These are phyloP conservation scores for Calocybe gangraenosa DNA, from an alignment of 768 basidiomycete species.

Conservation along the genomic window DNA sequence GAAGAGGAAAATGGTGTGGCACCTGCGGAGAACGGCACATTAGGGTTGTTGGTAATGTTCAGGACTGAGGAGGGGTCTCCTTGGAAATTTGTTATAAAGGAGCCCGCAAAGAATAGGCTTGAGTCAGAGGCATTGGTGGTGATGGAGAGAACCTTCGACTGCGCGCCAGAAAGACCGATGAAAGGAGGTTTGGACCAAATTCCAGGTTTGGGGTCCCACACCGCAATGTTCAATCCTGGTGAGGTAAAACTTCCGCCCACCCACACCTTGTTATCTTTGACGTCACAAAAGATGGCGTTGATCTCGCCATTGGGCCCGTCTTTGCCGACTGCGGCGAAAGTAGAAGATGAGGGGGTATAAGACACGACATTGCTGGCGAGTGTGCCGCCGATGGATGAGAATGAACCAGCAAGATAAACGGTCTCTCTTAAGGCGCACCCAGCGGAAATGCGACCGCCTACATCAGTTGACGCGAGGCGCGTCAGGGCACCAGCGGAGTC, in stretches of 20 bases:
- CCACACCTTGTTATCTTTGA: conserved; percentile 63
- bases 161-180: conserved; percentile 70
- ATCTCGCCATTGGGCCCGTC: conserved; percentile 73
- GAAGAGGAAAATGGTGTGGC: conserved; percentile 88
- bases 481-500: conserved; percentile 61
- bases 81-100: conserved; percentile 73
- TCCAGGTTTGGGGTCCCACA: conserved; percentile 59
- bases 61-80: conserved; percentile 41
- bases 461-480: conserved; percentile 71
- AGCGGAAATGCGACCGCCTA: conserved; percentile 72
- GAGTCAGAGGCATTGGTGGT: conserved; percentile 63
- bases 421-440: conserved; percentile 66
- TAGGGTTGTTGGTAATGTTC: conserved; percentile 77
- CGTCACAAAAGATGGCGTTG: conserved; percentile 76
- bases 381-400: conserved; percentile 62
- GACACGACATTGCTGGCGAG: conserved; percentile 71
- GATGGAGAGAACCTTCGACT: conserved; percentile 71
- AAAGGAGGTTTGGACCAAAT: conserved; percentile 82
- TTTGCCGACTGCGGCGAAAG: conserved; percentile 60
- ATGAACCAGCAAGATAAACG: conserved; percentile 82
- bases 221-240: conserved; percentile 61
- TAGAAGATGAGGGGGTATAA: conserved; percentile 55
- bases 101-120: conserved; percentile 85
- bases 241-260: conserved; percentile 73
- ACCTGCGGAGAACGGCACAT: conserved; percentile 75